Evolutionary conservation across 257 asterid genomes (phyloP).

Genomic region (Rauvolfia tetraphylla): DNA sequence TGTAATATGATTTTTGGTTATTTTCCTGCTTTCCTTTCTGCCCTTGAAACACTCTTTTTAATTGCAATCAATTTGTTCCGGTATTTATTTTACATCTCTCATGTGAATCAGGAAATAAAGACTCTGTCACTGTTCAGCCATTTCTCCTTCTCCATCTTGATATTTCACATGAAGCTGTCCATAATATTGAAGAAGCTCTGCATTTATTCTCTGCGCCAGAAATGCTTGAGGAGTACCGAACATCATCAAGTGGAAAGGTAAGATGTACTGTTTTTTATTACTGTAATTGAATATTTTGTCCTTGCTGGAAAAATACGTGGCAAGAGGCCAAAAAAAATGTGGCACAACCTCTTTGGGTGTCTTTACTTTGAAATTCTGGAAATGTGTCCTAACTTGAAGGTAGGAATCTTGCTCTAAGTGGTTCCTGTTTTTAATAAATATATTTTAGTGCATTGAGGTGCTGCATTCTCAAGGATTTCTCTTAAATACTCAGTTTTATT

Average conservation of each 20-base stretch:
- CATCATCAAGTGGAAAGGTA: conserved; percentile 67
- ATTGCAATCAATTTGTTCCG: background rate
- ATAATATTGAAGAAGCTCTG: conserved; percentile 74
- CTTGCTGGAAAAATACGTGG: background rate
- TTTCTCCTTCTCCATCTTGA: conserved; percentile 86
- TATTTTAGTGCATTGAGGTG: background rate
- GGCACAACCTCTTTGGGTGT: background rate
- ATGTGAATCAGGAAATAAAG: conserved; percentile 59
- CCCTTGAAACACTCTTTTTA: no score
- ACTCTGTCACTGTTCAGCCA: conserved; percentile 85
- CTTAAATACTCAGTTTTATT: background rate
- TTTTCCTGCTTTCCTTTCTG: background rate
- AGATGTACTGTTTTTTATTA: background rate
- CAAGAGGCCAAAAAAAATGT: no score
- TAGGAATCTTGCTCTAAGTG: background rate
- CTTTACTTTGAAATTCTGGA: background rate
- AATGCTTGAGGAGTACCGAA: conserved; percentile 76
- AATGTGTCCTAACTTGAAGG: background rate
- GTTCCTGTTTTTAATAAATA: no score
- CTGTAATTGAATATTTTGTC: background rate
- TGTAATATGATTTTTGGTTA: background rate
- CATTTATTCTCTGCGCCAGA: conserved; percentile 71
- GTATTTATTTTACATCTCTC: conserved; percentile 17
- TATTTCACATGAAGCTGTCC: conserved; percentile 66
- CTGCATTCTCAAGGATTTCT: background rate